Percentiles rank a stretch among this genome's conserved stretches.
Conservation (phyloP, 371 early-diverging fungal genomes). For the Edhazardia aedis region DNA sequence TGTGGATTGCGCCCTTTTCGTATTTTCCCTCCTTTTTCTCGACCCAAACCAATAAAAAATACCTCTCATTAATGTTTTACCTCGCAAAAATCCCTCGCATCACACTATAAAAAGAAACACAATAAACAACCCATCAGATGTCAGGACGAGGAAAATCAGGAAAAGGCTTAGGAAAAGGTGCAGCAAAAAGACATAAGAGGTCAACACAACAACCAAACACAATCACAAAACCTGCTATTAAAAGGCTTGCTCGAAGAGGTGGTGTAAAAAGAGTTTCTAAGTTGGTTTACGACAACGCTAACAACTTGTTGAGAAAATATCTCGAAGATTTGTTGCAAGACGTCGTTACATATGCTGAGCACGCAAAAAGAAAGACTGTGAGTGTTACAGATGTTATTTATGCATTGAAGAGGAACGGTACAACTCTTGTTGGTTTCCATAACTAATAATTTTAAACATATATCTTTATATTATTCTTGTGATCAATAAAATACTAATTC, state of each 20-base stretch:
- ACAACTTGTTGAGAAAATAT: slow-evolving; percentile 78
- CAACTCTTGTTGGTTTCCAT: slow-evolving; percentile 48
- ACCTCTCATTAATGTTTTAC: too few relatives aligned
- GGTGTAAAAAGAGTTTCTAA: slow-evolving; percentile 99
- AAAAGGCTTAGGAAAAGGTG: slow-evolving; percentile 82
- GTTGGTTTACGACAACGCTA: slow-evolving; percentile 91
- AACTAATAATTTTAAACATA: too few relatives aligned
- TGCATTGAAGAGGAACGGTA: slow-evolving; percentile 85
- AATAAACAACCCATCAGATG: background rate
- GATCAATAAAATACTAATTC: too few relatives aligned
- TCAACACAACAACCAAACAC: slow-evolving; percentile 47
- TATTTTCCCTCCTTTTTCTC: too few relatives aligned
- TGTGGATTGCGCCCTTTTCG: too few relatives aligned
- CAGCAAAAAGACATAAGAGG: slow-evolving; percentile 86
- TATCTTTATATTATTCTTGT: too few relatives aligned
- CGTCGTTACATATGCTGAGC: slow-evolving; percentile 89
- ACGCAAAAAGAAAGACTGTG: slow-evolving; percentile 98
- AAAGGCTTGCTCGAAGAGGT: slow-evolving; percentile 98
- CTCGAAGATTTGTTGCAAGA: slow-evolving; percentile 86
- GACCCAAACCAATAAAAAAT: too few relatives aligned
- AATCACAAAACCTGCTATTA: slow-evolving; percentile 97
- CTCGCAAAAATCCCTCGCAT: too few relatives aligned
- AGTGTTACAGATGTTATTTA: slow-evolving; percentile 71
- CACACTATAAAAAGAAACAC: too few relatives aligned
- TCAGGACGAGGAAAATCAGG: slow-evolving; percentile 75